Conservation (phyloP, 2,329 filamentous ascomycete species). For the Colletotrichum sp. region DNA sequence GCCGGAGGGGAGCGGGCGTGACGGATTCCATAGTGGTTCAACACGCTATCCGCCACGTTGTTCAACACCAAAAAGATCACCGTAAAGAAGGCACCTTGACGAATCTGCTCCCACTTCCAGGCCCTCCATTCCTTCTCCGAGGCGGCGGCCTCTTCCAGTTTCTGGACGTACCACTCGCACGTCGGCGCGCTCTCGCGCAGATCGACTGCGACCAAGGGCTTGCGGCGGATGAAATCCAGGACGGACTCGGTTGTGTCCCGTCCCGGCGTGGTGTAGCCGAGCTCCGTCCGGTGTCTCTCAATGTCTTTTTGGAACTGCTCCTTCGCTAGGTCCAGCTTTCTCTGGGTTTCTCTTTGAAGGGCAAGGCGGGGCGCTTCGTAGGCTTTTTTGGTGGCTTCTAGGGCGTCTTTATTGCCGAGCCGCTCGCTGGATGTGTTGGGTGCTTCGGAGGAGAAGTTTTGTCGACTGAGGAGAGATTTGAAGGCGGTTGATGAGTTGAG, state of each 20-base stretch:
- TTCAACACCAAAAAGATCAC: background rate
- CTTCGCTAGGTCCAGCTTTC: background rate
- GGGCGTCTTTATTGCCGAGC: background rate
- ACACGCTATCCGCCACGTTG: background rate
- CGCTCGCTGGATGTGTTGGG: accelerated
- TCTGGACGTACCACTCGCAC: background rate
- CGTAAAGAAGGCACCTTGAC: accelerated
- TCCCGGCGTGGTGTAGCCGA: background rate
- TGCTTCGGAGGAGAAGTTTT: background rate
- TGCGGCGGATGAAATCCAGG: background rate
- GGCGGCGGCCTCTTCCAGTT: background rate
- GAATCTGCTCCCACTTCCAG: background rate
- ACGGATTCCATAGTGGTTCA: background rate
- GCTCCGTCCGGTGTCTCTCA: accelerated
- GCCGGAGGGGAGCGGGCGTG: background rate
- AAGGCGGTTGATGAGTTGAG: background rate
- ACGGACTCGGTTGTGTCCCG: accelerated
- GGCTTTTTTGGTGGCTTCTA: background rate
- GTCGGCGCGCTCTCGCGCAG: background rate
- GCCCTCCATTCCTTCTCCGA: background rate
- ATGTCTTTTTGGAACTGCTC: background rate
- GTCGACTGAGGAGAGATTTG: background rate
- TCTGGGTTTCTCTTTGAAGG: background rate
- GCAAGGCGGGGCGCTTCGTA: background rate
- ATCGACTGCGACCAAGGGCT: background rate